Evolutionary conservation across 257 asterid genomes (phyloP), one percentile per base, ranked within the genome.

Genomic region (Pogostemon cablin): DNA sequence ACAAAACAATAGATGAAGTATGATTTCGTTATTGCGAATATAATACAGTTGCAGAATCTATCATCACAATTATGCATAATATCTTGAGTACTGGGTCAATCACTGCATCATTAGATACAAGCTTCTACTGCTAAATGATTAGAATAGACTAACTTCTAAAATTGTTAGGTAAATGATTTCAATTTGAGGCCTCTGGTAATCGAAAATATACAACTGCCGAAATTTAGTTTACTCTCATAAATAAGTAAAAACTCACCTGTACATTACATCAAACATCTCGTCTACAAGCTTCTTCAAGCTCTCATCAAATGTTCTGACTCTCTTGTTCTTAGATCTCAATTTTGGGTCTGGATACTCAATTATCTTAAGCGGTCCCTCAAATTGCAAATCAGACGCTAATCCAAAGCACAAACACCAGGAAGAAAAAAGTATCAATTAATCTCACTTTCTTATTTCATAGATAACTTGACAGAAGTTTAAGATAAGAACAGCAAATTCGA

Each of bases 231-330:
- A 60, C 5, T 17, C 17, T 25, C 35, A 32, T 3, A 37, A 64
- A 2, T 11, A 15, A 43, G 41, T 17, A 42, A 47, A 56, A 70
- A 60, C 71, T 86, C 68, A 93, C 99, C 77, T 91, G 77, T 95
- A 95, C 99, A 95, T 91, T 52, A 88, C 81, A 73, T 91, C 95
- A 78, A 95, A 95, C 99, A 95, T 95, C 82, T 88, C 98, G 50
- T 81, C 84, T 0, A 82, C 97, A 65, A 95, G 76, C 76, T 69
- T 91, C 74, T 91, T 88, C 90, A 91, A 82, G 80, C 81, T 86
- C 62, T 72, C 86, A 67, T 95, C 97, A 73, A 95, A 95, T 10
- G 80, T 65, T 35, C 10, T 62, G 12, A 95, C 77, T 62, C 84
- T 74, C 78, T 91, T 95, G 80, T 89, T 95, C 84, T 84, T 95